Evolutionary conservation across 106 monocot species (phyloP), one percentile per base, ranked within the genome.

Genomic region (Dendrobium officinale): DNA sequence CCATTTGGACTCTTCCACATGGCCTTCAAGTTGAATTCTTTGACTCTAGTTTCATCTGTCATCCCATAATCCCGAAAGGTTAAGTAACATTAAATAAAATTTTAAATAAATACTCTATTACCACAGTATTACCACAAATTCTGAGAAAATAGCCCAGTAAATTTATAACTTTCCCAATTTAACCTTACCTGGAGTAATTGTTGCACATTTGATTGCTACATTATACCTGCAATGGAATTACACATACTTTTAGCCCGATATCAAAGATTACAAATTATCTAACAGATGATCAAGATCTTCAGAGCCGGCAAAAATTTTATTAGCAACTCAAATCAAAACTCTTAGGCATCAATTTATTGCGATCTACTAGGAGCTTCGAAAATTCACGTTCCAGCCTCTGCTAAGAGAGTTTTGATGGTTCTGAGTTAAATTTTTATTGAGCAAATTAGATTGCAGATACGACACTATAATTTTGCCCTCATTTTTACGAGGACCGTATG

Each of bases 131-230:
- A 70, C 31, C 3, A 2, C 13, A 9, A 37, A 29, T 70, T 70
- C 2, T 70, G 33, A 70, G 26, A 70, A 70, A 70, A 70, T 70
- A 5, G 16, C 70, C 33, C 70, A 70, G 17, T 3, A 2, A 37
- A 70, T 70, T 37, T 37, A 70, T 31, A 33, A 37, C 16, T 33
- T 70, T 70, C 13, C 70, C 70, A 70, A 70, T 70, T 70, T 4
- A 17, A 37, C 5, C 79, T 76, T 88, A 95, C 98, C 98, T 79
- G 98, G 98, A 84, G 98, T 98, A 42, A 98, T 95, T 68, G 98
- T 98, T 67, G 98, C 98, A 83, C 98, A 98, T 81, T 98, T 98
- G 80, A 98, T 91, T 37, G 98, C 98, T 6, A 98, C 98, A 81
- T 98, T 98, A 77, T 95, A 98, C 77, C 98, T 98, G 82, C 82